Evolutionary conservation across 352 stramenopile species (phyloP).

Genomic region (Peronospora destructor): DNA sequence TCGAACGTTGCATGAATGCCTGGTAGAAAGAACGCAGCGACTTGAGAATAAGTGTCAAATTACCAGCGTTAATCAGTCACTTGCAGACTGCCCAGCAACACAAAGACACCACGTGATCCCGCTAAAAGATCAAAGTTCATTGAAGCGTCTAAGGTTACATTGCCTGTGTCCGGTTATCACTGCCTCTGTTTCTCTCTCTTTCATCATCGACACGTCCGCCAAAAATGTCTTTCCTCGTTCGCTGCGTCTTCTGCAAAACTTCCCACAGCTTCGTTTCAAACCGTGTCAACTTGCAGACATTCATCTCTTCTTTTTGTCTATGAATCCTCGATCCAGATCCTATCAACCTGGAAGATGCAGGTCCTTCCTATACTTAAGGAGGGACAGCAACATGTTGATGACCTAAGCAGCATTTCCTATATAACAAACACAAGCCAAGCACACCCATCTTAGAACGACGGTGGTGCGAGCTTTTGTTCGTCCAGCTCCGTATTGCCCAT

Average conservation of each 20-base stretch:
- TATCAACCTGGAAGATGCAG: conserved; percentile 17
- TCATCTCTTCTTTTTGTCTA: conserved; percentile 15
- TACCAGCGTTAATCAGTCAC: background rate
- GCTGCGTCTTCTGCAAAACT: conserved; percentile 11
- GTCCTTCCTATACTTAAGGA: conserved; percentile 41
- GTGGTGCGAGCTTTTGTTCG: conserved; percentile 81
- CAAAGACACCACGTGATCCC: background rate
- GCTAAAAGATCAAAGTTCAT: conserved; percentile 2
- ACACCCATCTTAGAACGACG: conserved; percentile 55
- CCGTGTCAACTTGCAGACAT: conserved; percentile 2
- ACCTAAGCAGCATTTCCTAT: conserved; percentile 13
- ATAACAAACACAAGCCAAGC: conserved; percentile 21
- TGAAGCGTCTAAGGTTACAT: conserved; percentile 40
- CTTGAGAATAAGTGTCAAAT: background rate
- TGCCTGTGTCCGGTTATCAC: conserved; percentile 23
- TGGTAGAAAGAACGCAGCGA: conserved; percentile 20
- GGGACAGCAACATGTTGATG: conserved; percentile 26
- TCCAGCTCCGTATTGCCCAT: conserved; percentile 57
- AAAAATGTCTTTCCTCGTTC: conserved; percentile 4
- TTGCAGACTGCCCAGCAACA: background rate
- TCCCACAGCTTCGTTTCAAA: conserved; percentile 12
- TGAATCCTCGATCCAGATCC: conserved; percentile 28
- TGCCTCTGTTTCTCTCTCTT: conserved; percentile 5
- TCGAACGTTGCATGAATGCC: conserved; percentile 1
- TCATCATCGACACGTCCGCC: conserved; percentile 4